Evolutionary conservation across 257 asterid genomes (phyloP), one percentile per base, ranked within the genome.

Genomic region (Ophiorrhiza pumila): DNA sequence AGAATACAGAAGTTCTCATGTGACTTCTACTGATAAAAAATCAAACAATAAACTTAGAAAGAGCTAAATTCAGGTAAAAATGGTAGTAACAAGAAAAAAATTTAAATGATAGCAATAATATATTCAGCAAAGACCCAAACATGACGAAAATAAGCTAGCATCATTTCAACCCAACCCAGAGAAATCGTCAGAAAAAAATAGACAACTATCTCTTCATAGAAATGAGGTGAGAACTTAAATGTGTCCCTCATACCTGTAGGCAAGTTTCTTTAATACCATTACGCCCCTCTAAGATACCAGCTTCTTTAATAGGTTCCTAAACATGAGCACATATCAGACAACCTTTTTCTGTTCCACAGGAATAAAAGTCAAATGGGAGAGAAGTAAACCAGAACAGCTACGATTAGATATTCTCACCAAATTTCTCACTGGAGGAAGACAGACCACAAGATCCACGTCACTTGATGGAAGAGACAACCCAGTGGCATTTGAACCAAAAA

Each of bases 291-390:
- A 95, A 81, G 81, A 95, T 95, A 69, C 99, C 99, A 79, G 99
- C 99, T 85, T 95, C 99, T 82, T 95, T 95, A 68, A 95, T 95
- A 71, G 99, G 99, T 83, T 95, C 98, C 99, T 95, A 85, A 49
- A 81, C 73, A 67, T 56, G 64, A 71, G 74, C 63, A 25, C 68
- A 71, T 37, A 66, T 56, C 27, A 78, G 80, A 37, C 72, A 23
- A 52, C 65, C 37, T 52, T 78, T 64, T 61, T 62, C 27, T 31
- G 61, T 43, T 55, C 56, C 17, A n/a, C 22, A n/a, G 29, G 25
- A 53, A 27, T 8, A 2, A 53, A 63, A 64, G 18, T 20, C 39
- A 18, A 63, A 49, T 31, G 69, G 73, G 41, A 22, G 10, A 57
- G 22, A 74, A 62, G 53, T 32, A 60, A 17, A 35, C 31, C 2